Evolutionary conservation across 1,284 basidiomycete species (phyloP).

Genomic region (Xerocomus amazonicus): DNA sequence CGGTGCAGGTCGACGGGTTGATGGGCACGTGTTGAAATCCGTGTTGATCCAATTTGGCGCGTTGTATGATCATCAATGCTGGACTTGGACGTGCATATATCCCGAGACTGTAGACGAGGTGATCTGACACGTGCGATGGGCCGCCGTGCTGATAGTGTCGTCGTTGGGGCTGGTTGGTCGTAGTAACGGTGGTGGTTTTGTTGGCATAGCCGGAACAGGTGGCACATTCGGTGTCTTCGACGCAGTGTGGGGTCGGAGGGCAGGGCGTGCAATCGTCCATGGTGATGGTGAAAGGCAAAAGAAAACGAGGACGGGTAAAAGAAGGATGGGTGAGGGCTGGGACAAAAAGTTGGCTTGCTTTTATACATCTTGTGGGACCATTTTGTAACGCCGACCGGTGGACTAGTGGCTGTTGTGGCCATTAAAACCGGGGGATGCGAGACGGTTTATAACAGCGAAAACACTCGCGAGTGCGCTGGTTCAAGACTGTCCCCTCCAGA

Average conservation of each 20-base stretch:
- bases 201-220: neutral
- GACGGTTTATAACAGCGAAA: constrained; percentile 61
- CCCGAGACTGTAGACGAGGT: constrained; percentile 1
- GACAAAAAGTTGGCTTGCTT: too few relatives aligned
- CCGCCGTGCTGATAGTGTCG: neutral
- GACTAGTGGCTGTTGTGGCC: constrained; percentile 77
- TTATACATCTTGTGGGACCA: too few relatives aligned
- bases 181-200: neutral
- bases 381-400: constrained; percentile 31
- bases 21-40: neutral
- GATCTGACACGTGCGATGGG: constrained; percentile 1
- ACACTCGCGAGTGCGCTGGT: constrained; percentile 72
- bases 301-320: too few relatives aligned
- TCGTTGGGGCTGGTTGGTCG: neutral
- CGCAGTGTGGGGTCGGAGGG: constrained; percentile 12
- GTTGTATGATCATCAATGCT: constrained; percentile 16
- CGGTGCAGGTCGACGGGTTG: neutral
- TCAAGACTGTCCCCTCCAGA: constrained; percentile 88
- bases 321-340: too few relatives aligned
- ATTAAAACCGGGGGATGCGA: constrained; percentile 71
- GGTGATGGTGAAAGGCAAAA: neutral
- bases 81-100: constrained; percentile 19
- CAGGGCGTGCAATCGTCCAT: constrained; percentile 11
- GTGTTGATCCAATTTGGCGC: constrained; percentile 7
- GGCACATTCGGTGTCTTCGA: neutral